Evolutionary conservation across 2,329 filamentous ascomycete species (phyloP).

Genomic region (Aspergillus persii): DNA sequence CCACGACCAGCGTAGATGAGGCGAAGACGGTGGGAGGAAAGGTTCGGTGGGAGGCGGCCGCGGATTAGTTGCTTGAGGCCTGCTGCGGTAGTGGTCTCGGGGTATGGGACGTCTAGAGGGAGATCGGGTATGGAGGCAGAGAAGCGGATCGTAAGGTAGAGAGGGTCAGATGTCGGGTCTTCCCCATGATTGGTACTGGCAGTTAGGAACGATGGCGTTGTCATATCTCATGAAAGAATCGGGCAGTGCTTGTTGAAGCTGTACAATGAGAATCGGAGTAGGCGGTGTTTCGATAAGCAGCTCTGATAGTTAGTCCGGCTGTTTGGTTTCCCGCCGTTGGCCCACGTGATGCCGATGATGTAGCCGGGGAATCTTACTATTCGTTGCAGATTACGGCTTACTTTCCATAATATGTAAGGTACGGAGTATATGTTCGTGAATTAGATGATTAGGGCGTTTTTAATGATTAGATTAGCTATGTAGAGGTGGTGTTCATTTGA

Average conservation of each 20-base stretch:
- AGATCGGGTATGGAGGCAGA: slow-evolving; percentile 81
- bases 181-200: slow-evolving; percentile 8
- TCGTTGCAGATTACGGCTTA: too few relatives aligned
- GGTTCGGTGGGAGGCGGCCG: slow-evolving; percentile 60
- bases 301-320: neutral
- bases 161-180: slow-evolving; percentile 23
- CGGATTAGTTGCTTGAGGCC: slow-evolving; percentile 82
- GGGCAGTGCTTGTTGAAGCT: neutral
- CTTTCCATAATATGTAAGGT: too few relatives aligned
- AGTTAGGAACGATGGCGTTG: slow-evolving; percentile 15
- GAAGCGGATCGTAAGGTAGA: slow-evolving; percentile 87
- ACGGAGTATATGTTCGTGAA: too few relatives aligned
- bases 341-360: slow-evolving; percentile 10
- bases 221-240: slow-evolving; percentile 13
- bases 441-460: too few relatives aligned
- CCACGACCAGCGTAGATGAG: slow-evolving; percentile 89
- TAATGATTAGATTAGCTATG: too few relatives aligned
- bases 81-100: slow-evolving; percentile 68
- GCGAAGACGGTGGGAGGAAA: slow-evolving; percentile 70
- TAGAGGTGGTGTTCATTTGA: neutral
- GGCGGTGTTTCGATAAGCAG: neutral
- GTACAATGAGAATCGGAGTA: neutral
- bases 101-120: slow-evolving; percentile 69
- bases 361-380: neutral
- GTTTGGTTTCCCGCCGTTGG: neutral